Conservation (phyloP, 1,284 basidiomycete genomes). For the Ceratobasidium sp. region DNA sequence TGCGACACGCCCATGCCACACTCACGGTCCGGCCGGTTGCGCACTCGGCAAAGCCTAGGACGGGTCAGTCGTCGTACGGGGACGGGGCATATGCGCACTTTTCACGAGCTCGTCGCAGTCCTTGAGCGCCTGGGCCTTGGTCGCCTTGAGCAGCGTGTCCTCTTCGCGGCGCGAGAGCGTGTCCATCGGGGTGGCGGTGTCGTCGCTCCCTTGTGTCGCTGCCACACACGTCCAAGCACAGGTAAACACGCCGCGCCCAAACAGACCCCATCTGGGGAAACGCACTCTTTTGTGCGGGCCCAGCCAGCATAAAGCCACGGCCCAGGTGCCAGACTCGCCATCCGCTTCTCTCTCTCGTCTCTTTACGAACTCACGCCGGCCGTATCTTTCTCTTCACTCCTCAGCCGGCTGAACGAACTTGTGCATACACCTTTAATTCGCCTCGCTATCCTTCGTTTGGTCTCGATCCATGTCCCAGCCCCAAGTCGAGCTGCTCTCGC, state of each 20-base stretch:
- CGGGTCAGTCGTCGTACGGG: conserved; percentile 8
- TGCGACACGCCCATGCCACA: conserved; percentile 82
- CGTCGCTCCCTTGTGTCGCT: conserved; percentile 28
- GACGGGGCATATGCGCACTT: conserved; percentile 55
- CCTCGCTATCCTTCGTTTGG: too few relatives aligned
- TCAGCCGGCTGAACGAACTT: conserved; percentile 40
- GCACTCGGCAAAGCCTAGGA: conserved; percentile 82
- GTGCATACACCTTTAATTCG: too few relatives aligned
- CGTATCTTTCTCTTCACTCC: conserved; percentile 13
- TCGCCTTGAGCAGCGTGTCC: conserved; percentile 79
- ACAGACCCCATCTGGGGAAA: conserved; percentile 15
- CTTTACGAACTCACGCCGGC: conserved; percentile 38
- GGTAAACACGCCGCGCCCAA: conserved; percentile 31
- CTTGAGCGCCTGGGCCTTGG: conserved; percentile 80
- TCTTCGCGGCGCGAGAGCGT: conserved; percentile 88
- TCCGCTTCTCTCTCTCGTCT: conserved; percentile 18
- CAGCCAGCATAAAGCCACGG: conserved; percentile 32
- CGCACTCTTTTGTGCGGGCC: conserved; percentile 17
- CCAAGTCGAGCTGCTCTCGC: conserved; percentile 26
- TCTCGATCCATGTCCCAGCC: conserved; percentile 17
- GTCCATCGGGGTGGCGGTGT: conserved; percentile 68
- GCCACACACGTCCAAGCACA: background rate
- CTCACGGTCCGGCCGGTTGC: conserved; percentile 81
- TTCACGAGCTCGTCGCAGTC: conserved; percentile 79
- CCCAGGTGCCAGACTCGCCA: conserved; percentile 5